These are phyloP conservation scores for Pyrenochaeta sp. DNA, from an alignment of 2,329 filamentous ascomycete species.

Conservation along the genomic window DNA sequence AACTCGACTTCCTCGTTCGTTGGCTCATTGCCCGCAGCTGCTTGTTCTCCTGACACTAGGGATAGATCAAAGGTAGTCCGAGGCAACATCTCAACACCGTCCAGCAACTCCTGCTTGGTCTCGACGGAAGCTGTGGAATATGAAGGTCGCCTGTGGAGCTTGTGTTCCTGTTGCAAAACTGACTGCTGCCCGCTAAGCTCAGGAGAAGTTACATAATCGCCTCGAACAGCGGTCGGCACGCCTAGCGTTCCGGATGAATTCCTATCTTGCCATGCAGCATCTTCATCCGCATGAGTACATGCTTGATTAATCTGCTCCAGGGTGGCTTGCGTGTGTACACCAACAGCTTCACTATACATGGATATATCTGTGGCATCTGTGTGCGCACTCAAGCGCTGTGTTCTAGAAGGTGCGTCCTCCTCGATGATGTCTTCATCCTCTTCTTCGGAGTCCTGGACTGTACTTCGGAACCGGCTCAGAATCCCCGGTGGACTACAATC, in stretches of 20 bases:
- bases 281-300: slow-evolving; percentile 24
- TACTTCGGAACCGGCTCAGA: slow-evolving; percentile 37
- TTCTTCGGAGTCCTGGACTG: slow-evolving; percentile 46
- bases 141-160: slow-evolving; percentile 7
- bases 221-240: not conserved
- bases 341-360: slow-evolving; percentile 14
- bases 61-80: not conserved
- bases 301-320: slow-evolving; percentile 36
- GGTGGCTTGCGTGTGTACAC: slow-evolving; percentile 38
- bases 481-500: slow-evolving; percentile 20
- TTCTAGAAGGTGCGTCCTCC: slow-evolving; percentile 13
- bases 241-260: slow-evolving; percentile 19
- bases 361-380: slow-evolving; percentile 4
- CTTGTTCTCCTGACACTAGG: not conserved
- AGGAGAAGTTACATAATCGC: slow-evolving; percentile 18
- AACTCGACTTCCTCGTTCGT: not conserved
- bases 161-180: not conserved
- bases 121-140: slow-evolving; percentile 4
- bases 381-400: slow-evolving; percentile 6
- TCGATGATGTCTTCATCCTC: slow-evolving; percentile 37
- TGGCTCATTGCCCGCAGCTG: not conserved
- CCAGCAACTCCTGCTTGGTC: slow-evolving; percentile 12
- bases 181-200: slow-evolving; percentile 28
- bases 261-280: slow-evolving; percentile 1
- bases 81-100: not conserved